These are phyloP conservation scores for Blepharisma japonicum DNA, from an alignment of 73 alveolate genomes.

Conservation along the genomic window DNA sequence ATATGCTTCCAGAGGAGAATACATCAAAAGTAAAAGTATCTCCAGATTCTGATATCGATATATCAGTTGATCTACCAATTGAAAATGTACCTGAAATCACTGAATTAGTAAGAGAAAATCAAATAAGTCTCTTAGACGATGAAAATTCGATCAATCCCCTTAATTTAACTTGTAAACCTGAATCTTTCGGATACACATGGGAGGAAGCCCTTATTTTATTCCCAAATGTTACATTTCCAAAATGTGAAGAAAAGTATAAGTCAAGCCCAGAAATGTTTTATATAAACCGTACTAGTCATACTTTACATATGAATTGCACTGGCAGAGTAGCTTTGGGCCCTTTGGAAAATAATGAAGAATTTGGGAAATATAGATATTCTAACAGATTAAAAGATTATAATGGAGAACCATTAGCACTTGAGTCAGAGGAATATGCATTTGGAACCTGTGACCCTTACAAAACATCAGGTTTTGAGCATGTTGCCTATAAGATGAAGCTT, in stretches of 20 bases:
- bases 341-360: background rate
- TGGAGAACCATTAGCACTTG: background rate
- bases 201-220: background rate
- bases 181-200: background rate
- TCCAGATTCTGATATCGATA: no score
- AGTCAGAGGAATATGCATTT: conserved; percentile 4
- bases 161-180: background rate
- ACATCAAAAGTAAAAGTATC: no score
- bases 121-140: background rate
- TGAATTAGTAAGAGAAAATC: background rate
- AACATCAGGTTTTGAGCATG: background rate
- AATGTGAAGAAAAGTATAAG: background rate
- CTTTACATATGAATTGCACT: background rate
- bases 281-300: background rate
- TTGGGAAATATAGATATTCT: background rate
- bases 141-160: background rate
- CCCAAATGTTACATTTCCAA: background rate
- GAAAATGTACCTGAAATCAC: no score
- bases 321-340: background rate
- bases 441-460: background rate
- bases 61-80: no score
- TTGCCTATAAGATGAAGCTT: background rate
- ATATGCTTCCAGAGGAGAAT: no score
- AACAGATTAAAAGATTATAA: background rate
- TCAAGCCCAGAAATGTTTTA: background rate